Evolutionary conservation across 306 rosid genomes (phyloP).

Genomic region (Sophora flavescens): DNA sequence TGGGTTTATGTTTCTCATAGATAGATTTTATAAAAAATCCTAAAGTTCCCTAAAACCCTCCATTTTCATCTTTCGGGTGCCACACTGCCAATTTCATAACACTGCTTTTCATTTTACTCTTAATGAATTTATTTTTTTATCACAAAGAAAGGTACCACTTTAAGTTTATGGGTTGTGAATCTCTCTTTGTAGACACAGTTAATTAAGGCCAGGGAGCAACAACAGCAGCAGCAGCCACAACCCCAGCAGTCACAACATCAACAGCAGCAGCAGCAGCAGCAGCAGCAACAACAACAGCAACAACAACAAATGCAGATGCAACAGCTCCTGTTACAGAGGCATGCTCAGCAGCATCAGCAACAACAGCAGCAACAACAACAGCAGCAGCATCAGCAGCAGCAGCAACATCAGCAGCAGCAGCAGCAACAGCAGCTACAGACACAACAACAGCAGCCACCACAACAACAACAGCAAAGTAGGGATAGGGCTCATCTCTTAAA

Average conservation of each 20-base stretch:
- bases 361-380: slow-evolving; percentile 56
- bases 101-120: too few relatives aligned
- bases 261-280: slow-evolving; percentile 57
- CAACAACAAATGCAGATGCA: slow-evolving; percentile 86
- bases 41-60: too few relatives aligned
- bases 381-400: slow-evolving; percentile 51
- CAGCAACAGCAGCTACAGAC: slow-evolving; percentile 63
- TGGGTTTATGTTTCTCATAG: too few relatives aligned
- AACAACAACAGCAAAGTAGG: slow-evolving; percentile 80
- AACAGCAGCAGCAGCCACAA: slow-evolving; percentile 64
- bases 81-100: too few relatives aligned
- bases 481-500: slow-evolving; percentile 90
- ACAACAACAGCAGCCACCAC: slow-evolving; percentile 62
- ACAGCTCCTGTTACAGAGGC: slow-evolving; percentile 71
- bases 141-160: slow-evolving; percentile 2
- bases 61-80: too few relatives aligned
- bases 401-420: slow-evolving; percentile 53
- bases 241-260: slow-evolving; percentile 56
- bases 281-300: slow-evolving; percentile 69
- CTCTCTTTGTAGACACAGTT: slow-evolving; percentile 75
- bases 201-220: slow-evolving; percentile 91
- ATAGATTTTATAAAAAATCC: too few relatives aligned
- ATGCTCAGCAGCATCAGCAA: slow-evolving; percentile 70
- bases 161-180: slow-evolving; percentile 48
- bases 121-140: neutral